These are phyloP conservation scores for Cyclotella cryptica DNA, from an alignment of 108 stramenopile genomes.

Conservation along the genomic window DNA sequence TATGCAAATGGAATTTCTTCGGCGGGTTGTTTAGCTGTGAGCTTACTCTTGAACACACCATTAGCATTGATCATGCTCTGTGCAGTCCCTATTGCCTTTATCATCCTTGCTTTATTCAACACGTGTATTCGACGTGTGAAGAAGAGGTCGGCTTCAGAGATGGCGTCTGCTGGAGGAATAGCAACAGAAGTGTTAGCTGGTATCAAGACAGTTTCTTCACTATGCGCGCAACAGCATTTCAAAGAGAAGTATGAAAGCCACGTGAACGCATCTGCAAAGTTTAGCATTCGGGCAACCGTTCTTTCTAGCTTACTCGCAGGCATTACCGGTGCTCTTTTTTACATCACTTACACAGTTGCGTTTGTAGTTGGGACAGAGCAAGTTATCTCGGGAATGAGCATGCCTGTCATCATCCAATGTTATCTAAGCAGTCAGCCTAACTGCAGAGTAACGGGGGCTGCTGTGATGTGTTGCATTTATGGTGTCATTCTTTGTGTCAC, in stretches of 20 bases:
- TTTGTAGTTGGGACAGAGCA: constrained; percentile 57
- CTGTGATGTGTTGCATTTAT: constrained; percentile 54
- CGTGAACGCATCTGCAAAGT: constrained; percentile 23
- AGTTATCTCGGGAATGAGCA: constrained; percentile 24
- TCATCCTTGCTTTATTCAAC: constrained; percentile 36
- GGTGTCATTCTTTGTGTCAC: constrained; percentile 17
- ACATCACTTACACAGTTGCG: constrained; percentile 45
- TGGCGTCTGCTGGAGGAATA: constrained; percentile 47
- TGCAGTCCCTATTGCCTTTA: constrained; percentile 34
- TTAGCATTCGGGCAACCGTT: constrained; percentile 25
- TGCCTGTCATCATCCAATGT: constrained; percentile 25
- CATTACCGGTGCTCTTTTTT: constrained; percentile 51
- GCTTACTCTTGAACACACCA: constrained; percentile 36
- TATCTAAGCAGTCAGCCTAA: constrained; percentile 40
- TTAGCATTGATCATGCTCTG: constrained; percentile 49
- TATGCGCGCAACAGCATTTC: constrained; percentile 59
- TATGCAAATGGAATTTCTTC: constrained; percentile 42
- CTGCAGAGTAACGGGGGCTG: constrained; percentile 48
- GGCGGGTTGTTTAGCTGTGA: constrained; percentile 41
- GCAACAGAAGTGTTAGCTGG: constrained; percentile 68
- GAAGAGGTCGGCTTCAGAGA: constrained; percentile 24
- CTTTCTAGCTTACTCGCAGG: constrained; percentile 46
- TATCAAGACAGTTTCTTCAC: constrained; percentile 67
- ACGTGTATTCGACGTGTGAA: constrained; percentile 30
- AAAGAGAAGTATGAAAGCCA: constrained; percentile 40